Evolutionary conservation across 345 rosid species (phyloP), one percentile per base, ranked within the genome.

Genomic region (Lepidium sativum): DNA sequence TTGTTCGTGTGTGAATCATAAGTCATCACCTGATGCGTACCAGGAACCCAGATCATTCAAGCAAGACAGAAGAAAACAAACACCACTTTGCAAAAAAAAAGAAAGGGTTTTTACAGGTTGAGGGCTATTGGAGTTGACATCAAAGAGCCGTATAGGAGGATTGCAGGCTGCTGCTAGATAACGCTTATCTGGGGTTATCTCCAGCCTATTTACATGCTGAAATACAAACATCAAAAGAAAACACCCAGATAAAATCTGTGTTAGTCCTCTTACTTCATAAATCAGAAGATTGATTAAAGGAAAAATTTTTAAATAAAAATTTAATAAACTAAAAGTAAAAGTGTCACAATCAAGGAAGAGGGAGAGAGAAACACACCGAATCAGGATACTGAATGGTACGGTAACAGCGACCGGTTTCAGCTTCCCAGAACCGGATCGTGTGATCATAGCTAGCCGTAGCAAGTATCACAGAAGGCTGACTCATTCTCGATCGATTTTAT

Each of bases 381-480:
- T 90, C 96, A 9, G 96, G 96, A 80, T 86, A 88, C 60, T 88
- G 99, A 63, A 88, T 86, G 13, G 96, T 88, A 17, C 92, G 90
- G 75, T 90, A 88, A 77, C 97, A 94, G 16, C 96, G 92, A 31
- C 95, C 95, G 38, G 95, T 88, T 67, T 88, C 86, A 9, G 97
- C 97, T 78, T 94, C 97, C 97, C 97, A 88, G 71, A 90, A 94
- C 60, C 83, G 83, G 59, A 94, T 90, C 11, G 89, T 85, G 47
- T 86, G 95, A 77, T 90, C 99, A 68, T 90, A 94, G 81, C 97
- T 86, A 55, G 97, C 97, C 5, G 97, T 88, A 33, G 96, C 97
- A 23, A 90, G 95, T 61, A 94, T 80, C 66, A 90, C 97, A 15
- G 84, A 82, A 12, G 95, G 96, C 74, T 84, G 99, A 34, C 86